These are phyloP conservation scores for Diplocarpon rosae DNA, from an alignment of 2,329 filamentous ascomycete genomes.

Conservation along the genomic window DNA sequence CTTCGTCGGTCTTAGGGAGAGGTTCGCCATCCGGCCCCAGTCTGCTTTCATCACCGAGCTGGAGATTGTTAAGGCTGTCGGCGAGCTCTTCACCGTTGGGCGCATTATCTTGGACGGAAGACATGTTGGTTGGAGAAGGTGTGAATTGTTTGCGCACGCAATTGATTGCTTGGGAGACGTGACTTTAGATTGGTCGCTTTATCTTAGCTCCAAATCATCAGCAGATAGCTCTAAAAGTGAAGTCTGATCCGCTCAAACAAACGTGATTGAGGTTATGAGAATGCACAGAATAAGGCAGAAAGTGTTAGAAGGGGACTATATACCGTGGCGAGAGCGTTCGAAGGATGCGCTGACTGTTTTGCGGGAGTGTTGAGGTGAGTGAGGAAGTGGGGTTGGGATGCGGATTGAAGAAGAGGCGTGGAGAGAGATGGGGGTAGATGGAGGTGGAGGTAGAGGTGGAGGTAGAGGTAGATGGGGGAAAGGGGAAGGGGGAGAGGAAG, in stretches of 20 bases:
- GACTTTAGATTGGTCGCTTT: neutral
- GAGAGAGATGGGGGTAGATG: conserved; percentile 5
- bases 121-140: conserved; percentile 18
- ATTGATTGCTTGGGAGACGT: conserved; percentile 1
- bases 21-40: conserved; percentile 66
- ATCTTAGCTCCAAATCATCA: neutral
- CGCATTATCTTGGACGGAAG: conserved; percentile 24
- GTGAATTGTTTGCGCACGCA: neutral
- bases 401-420: neutral
- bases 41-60: conserved; percentile 50
- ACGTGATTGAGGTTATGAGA: too few species aligned
- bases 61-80: conserved; percentile 54
- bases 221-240: neutral
- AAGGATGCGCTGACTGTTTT: neutral
- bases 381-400: neutral
- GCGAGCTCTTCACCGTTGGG: conserved; percentile 38
- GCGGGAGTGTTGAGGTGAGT: neutral
- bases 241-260: too few species aligned
- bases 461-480: conserved; percentile 8
- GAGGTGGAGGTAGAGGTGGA: conserved; percentile 13
- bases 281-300: too few species aligned
- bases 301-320: neutral
- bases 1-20: conserved; percentile 86
- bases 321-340: neutral
- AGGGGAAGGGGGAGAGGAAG: neutral